Percentiles rank a stretch among this genome's conserved stretches.
phyloP scores from a whole-genome alignment of 2,329 filamentous ascomycete species.

The Trichoderma aggressivum region DNA sequence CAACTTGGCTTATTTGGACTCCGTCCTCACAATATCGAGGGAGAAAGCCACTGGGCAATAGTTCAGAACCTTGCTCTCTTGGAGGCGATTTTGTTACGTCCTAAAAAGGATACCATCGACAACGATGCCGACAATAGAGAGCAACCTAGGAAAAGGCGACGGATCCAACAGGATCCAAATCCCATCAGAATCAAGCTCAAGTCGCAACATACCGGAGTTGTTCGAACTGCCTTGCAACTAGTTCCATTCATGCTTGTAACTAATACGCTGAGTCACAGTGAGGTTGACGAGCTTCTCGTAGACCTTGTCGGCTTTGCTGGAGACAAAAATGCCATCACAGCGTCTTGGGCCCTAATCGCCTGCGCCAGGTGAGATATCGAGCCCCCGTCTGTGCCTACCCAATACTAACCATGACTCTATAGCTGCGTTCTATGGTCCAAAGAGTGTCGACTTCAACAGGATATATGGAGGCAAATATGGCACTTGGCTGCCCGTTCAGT shows the following conservation, averaged over 20 bases:
- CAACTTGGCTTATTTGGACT: slow-evolving; percentile 51
- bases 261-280: slow-evolving; percentile 45
- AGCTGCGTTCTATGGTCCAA: slow-evolving; percentile 32
- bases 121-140: slow-evolving; percentile 33
- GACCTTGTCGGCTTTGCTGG: slow-evolving; percentile 57
- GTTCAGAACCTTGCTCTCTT: slow-evolving; percentile 57
- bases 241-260: slow-evolving; percentile 55
- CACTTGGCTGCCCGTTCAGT: slow-evolving; percentile 59
- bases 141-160: slow-evolving; percentile 52
- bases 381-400: not conserved
- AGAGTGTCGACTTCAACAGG: slow-evolving; percentile 34
- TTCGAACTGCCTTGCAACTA: slow-evolving; percentile 54
- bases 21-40: slow-evolving; percentile 49
- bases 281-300: slow-evolving; percentile 54
- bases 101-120: slow-evolving; percentile 24
- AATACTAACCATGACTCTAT: slow-evolving; percentile 23
- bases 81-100: slow-evolving; percentile 45
- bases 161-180: slow-evolving; percentile 41
- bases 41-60: slow-evolving; percentile 59
- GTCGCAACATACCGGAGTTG: slow-evolving; percentile 42
- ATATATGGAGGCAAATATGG: slow-evolving; percentile 20
- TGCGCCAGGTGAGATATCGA: slow-evolving; percentile 64
- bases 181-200: slow-evolving; percentile 49
- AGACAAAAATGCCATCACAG: slow-evolving; percentile 64
- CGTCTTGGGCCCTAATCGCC: slow-evolving; percentile 83